These are phyloP conservation scores for Misopates orontium DNA, from an alignment of 257 asterid species.

Conservation along the genomic window DNA sequence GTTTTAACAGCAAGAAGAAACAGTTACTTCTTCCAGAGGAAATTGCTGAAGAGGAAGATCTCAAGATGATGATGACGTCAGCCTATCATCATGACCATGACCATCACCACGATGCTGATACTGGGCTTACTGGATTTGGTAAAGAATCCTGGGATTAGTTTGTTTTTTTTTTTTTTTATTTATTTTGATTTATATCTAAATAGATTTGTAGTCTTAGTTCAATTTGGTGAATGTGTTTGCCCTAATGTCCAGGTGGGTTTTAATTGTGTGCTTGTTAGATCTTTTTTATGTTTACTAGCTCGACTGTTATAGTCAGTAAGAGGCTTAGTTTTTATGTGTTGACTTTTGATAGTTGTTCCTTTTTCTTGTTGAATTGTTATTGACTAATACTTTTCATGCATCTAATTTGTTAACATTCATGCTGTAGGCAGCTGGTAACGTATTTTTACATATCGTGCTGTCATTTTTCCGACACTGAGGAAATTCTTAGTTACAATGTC, in stretches of 20 bases:
- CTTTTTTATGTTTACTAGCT: no score
- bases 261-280: no score
- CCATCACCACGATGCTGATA: conserved; percentile 28
- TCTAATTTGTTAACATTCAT: background rate
- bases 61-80: conserved; percentile 61
- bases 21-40: conserved; percentile 73
- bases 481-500: background rate
- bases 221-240: no score
- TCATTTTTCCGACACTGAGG: no score
- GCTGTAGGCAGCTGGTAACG: no score
- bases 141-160: conserved; percentile 21
- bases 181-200: no score
- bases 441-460: background rate
- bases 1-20: conserved; percentile 33
- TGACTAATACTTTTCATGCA: no score
- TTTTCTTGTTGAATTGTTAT: no score
- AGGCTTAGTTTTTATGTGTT: background rate
- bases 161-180: background rate
- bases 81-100: conserved; percentile 30
- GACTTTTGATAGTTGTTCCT: background rate
- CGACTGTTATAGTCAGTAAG: no score
- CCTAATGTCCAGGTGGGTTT: no score
- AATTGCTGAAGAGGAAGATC: conserved; percentile 94
- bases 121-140: conserved; percentile 75
- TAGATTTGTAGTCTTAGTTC: no score